These are phyloP conservation scores for Abrus precatorius DNA, from an alignment of 306 rosid species.

Conservation along the genomic window DNA sequence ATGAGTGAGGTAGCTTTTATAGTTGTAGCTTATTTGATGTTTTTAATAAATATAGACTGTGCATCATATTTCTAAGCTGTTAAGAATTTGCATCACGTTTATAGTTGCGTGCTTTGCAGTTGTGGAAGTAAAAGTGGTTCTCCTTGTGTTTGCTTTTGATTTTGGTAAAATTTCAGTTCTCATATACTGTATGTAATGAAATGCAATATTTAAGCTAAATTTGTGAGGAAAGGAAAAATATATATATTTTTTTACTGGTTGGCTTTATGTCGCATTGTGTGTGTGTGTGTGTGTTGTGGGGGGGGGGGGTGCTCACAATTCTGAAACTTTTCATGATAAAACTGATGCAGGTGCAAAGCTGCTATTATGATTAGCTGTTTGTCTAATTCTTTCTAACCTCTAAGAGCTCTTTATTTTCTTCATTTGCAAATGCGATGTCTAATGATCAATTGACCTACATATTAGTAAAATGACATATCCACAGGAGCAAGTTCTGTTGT, in stretches of 20 bases:
- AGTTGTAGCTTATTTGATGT: constrained; percentile 34
- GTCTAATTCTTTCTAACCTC: constrained; percentile 23
- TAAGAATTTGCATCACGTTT: constrained; percentile 31
- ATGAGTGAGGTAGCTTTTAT: constrained; percentile 90
- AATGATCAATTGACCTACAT: constrained; percentile 29
- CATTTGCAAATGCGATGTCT: neutral
- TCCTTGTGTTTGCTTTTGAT: constrained; percentile 14
- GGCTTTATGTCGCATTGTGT: constrained; percentile 21
- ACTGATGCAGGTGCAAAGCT: constrained; percentile 17
- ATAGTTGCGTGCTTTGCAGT: constrained; percentile 27
- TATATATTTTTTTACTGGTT: neutral
- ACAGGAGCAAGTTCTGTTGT: constrained; percentile 32
- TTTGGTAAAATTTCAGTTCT: constrained; percentile 1
- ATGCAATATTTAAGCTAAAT: constrained; percentile 39
- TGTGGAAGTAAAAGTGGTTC: constrained; percentile 28
- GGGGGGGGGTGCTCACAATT: neutral
- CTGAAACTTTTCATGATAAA: constrained; percentile 4
- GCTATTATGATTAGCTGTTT: constrained; percentile 26
- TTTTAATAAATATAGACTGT: constrained; percentile 15
- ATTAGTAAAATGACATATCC: neutral
- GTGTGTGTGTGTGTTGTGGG: neutral
- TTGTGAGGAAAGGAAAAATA: neutral
- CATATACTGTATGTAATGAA: constrained; percentile 6
- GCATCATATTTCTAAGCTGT: constrained; percentile 36
- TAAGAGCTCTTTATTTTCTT: neutral